A percentile compares a stretch with the other conserved stretches of the same genome.
Evolutionary conservation across 2,329 filamentous ascomycete species (phyloP).

Genomic region (Fonsecaea multimorphosa): DNA sequence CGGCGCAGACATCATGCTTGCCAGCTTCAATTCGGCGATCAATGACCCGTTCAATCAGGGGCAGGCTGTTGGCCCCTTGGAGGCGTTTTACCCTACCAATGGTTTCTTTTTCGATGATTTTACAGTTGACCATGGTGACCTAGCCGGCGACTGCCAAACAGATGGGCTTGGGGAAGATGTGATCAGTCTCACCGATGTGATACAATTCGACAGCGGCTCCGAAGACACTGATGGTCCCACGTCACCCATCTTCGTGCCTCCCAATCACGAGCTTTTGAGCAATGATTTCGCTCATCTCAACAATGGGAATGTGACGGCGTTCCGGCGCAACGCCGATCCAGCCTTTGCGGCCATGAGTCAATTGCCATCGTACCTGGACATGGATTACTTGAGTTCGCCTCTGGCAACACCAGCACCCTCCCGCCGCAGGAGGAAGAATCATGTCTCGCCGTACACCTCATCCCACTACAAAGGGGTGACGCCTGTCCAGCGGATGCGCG

Average conservation of each 20-base stretch:
- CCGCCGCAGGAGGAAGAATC: slow-evolving; percentile 33
- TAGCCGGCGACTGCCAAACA: slow-evolving; percentile 61
- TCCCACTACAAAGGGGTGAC: slow-evolving; percentile 41
- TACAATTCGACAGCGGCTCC: slow-evolving; percentile 67
- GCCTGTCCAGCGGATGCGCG: slow-evolving; percentile 39
- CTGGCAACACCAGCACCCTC: slow-evolving; percentile 31
- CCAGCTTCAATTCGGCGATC: slow-evolving; percentile 64
- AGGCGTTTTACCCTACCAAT: slow-evolving; percentile 75
- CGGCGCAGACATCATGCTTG: slow-evolving; percentile 78
- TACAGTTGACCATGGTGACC: slow-evolving; percentile 62
- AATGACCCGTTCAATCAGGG: slow-evolving; percentile 52
- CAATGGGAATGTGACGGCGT: slow-evolving; percentile 75
- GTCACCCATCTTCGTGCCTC: slow-evolving; percentile 52
- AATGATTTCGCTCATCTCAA: slow-evolving; percentile 56
- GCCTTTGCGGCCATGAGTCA: slow-evolving; percentile 50
- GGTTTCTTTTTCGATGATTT: slow-evolving; percentile 29
- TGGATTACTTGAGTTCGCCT: slow-evolving; percentile 34
- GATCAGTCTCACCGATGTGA: slow-evolving; percentile 72
- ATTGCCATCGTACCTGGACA: slow-evolving; percentile 52
- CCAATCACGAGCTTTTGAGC: slow-evolving; percentile 30
- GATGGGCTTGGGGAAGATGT: slow-evolving; percentile 68
- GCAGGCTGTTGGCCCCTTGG: slow-evolving; percentile 73
- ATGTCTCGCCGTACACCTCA: slow-evolving; percentile 39
- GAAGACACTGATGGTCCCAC: slow-evolving; percentile 52
- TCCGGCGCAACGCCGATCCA: slow-evolving; percentile 65